Conservation (phyloP, 192 early-diverging fungal species). For the Coemansia sp. region DNA sequence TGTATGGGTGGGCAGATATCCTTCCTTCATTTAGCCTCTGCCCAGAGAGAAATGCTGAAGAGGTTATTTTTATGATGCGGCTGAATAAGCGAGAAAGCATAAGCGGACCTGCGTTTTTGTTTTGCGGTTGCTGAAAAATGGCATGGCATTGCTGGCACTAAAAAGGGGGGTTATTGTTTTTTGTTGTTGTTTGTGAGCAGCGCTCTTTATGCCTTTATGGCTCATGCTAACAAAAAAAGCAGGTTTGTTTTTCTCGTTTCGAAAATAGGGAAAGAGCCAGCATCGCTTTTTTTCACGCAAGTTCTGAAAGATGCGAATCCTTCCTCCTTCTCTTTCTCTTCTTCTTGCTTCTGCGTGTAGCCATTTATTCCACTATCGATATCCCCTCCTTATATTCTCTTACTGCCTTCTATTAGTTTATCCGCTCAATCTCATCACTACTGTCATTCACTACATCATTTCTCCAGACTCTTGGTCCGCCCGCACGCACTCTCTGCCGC, state of each 20-base stretch:
- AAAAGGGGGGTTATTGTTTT: constrained; percentile 12
- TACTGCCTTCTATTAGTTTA: constrained; percentile 28
- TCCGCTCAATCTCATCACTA: constrained; percentile 2
- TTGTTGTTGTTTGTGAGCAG: constrained; percentile 9
- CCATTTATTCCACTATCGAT: constrained; percentile 46
- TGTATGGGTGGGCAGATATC: background rate
- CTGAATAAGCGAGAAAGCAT: constrained; percentile 1
- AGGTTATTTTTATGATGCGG: background rate
- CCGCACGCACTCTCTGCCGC: background rate
- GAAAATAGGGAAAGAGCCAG: constrained; percentile 5
- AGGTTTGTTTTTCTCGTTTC: constrained; percentile 17
- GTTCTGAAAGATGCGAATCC: constrained; percentile 4
- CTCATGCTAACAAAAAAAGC: constrained; percentile 8
- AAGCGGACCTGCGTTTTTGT: constrained; percentile 1
- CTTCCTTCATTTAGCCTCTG: background rate
- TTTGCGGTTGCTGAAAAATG: background rate
- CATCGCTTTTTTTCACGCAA: background rate
- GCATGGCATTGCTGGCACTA: background rate
- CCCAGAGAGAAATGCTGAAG: background rate
- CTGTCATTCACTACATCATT: constrained; percentile 3
- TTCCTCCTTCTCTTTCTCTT: constrained; percentile 16
- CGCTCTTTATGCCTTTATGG: constrained; percentile 8
- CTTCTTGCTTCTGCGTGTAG: constrained; percentile 10
- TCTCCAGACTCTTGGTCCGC: constrained; percentile 1
- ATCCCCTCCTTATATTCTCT: constrained; percentile 25